These are phyloP conservation scores for Cladosporium sp. DNA, from an alignment of 2,329 filamentous ascomycete species.

Conservation along the genomic window DNA sequence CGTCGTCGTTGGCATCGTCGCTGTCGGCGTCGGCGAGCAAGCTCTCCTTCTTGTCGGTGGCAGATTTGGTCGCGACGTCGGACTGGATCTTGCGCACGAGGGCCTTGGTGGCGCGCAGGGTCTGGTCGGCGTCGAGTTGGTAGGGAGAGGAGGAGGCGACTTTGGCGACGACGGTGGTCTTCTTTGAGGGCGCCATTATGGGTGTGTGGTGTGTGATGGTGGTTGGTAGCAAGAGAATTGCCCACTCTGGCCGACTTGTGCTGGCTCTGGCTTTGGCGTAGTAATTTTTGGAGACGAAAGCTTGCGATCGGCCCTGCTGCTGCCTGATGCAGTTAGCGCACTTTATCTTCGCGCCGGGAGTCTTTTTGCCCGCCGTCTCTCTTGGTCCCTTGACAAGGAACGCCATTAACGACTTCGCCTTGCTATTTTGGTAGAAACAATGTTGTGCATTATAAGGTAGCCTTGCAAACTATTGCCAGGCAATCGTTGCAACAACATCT, in stretches of 20 bases:
- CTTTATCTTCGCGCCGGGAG: not conserved
- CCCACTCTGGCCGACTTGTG: not conserved
- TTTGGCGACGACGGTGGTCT: conserved; percentile 39
- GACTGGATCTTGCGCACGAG: conserved; percentile 55
- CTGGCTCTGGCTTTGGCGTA: conserved; percentile 1
- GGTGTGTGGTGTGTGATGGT: conserved; percentile 12
- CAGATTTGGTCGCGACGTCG: conserved; percentile 49
- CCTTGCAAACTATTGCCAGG: not conserved
- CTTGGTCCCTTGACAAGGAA: not conserved
- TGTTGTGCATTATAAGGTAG: not conserved
- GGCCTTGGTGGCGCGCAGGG: conserved; percentile 61
- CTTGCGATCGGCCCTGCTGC: conserved; percentile 4
- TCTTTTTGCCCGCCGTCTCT: not conserved
- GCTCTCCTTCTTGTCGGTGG: conserved; percentile 54
- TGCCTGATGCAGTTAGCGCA: conserved; percentile 5
- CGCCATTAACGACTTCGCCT: not conserved
- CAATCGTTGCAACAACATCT: not conserved
- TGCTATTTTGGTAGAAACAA: not conserved
- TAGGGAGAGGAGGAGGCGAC: conserved; percentile 39
- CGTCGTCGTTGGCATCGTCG: conserved; percentile 48
- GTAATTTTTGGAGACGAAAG: conserved; percentile 14
- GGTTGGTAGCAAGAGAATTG: not conserved
- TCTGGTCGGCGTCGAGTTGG: conserved; percentile 52
- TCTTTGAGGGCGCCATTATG: conserved; percentile 34
- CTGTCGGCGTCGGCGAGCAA: conserved; percentile 56